Evolutionary conservation across 495 filamentous ascomycete genomes (phyloP), one percentile per base, ranked within the genome.

Genomic region (Hypoxylon fragiforme): DNA sequence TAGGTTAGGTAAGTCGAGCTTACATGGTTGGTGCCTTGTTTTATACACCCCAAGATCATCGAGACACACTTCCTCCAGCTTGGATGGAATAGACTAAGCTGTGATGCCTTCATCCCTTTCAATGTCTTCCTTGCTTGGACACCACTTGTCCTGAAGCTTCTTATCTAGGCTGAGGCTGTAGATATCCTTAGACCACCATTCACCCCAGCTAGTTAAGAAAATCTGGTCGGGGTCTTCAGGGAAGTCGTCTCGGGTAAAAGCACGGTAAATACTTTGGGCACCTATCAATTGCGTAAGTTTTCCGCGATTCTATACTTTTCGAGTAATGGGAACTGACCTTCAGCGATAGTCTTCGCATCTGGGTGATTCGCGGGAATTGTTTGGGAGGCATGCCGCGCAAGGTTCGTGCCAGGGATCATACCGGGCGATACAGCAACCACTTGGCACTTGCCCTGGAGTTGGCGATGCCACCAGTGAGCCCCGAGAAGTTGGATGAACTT

Each of bases 401-500:
- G 54, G 3, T 64, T 65, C 0, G 75, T 77, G 13, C 42, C 49
- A 1, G 73, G 73, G 19, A 77, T 65, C 3, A 77, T 38, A 2
- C 75, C 75, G 0, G 75, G 75, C 13, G 73, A 76, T 3, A 76
- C 74, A 9, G 75, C 75, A 2, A 78, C 70, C 3, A 78, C 70
- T 6, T 50, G 24, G 41, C 65, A 70, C 38, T 57, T 54, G 6
- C 59, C 72, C 22, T 58, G 42, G 12, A 78, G 63, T 46, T 74
- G 62, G n/a, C 75, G 71, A 11, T 73, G 74, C 75, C 75, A 78
- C 74, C 74, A 77, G 39, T 78, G 74, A 8, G 74, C 71, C 20
- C 62, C 58, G 11, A 77, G 70, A 3, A 78, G 65, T 52, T 75
- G 69, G 15, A 69, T 60, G 28, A 78, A 78, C 50, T 78, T 78